Evolutionary conservation across 177 flowering plant species (phyloP).

Genomic region (Vitis hybrid): DNA sequence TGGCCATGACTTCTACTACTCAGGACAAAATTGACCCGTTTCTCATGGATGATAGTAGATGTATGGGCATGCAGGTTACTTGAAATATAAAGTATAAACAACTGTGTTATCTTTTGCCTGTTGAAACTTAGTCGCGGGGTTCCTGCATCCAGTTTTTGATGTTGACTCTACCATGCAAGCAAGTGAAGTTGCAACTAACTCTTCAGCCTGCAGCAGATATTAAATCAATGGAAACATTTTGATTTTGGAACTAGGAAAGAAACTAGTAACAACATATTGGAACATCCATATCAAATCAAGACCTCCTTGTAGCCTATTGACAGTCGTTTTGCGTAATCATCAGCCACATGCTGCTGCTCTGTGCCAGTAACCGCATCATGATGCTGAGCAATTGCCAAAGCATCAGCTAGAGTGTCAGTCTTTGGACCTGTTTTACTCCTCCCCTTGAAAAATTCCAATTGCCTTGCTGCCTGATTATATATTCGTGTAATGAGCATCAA

Average conservation of each 20-base stretch:
- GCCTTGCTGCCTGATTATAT: slow-evolving; percentile 73
- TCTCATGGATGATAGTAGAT: too few species aligned
- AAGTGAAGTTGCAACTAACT: slow-evolving; percentile 62
- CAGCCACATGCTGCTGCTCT: slow-evolving; percentile 82
- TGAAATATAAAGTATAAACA: not conserved
- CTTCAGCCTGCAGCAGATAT: slow-evolving; percentile 56
- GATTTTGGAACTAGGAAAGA: not conserved
- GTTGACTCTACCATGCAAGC: slow-evolving; percentile 54
- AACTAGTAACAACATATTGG: not conserved
- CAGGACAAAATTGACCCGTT: too few species aligned
- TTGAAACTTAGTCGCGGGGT: slow-evolving; percentile 47
- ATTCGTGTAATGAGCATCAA: not conserved
- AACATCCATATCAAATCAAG: not conserved
- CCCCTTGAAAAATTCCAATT: slow-evolving; percentile 71
- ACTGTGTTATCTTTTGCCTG: slow-evolving; percentile 51
- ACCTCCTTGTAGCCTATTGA: slow-evolving; percentile 79
- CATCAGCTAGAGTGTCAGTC: slow-evolving; percentile 73
- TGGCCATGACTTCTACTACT: too few species aligned
- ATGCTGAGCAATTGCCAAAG: slow-evolving; percentile 89
- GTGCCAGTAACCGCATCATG: slow-evolving; percentile 96
- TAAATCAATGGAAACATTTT: not conserved
- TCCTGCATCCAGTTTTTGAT: slow-evolving; percentile 30
- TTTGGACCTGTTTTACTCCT: slow-evolving; percentile 59
- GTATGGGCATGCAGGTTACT: not conserved
- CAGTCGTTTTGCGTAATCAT: slow-evolving; percentile 83